These are phyloP conservation scores for Fusarium luffae DNA, from an alignment of 2,329 filamentous ascomycete genomes.

Conservation along the genomic window DNA sequence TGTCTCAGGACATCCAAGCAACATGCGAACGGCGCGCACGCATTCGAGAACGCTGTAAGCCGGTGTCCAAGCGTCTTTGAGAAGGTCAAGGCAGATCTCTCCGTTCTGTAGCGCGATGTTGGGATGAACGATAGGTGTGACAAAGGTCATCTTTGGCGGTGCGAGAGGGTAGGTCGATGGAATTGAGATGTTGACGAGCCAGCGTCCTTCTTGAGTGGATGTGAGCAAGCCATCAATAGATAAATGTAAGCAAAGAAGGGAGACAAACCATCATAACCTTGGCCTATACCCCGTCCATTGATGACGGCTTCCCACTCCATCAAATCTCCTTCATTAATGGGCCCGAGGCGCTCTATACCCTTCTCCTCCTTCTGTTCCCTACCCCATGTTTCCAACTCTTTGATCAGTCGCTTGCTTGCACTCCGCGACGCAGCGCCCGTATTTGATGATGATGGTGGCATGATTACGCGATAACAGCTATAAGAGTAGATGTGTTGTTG, in stretches of 20 bases:
- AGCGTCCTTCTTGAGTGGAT: slow-evolving; percentile 70
- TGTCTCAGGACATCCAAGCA: slow-evolving; percentile 72
- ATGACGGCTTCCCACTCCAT: slow-evolving; percentile 70
- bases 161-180: slow-evolving; percentile 81
- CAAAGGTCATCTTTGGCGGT: slow-evolving; percentile 82
- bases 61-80: slow-evolving; percentile 83
- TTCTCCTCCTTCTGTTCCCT: slow-evolving; percentile 60
- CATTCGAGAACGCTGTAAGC: slow-evolving; percentile 83
- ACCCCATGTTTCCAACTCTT: slow-evolving; percentile 66
- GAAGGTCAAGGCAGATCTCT: slow-evolving; percentile 92
- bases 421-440: slow-evolving; percentile 51
- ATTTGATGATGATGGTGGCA: slow-evolving; percentile 35
- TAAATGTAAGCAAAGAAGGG: background rate
- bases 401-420: slow-evolving; percentile 67
- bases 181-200: slow-evolving; percentile 82
- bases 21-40: slow-evolving; percentile 76
- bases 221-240: background rate
- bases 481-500: background rate
- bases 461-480: slow-evolving; percentile 8
- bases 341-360: slow-evolving; percentile 69
- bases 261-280: slow-evolving; percentile 64
- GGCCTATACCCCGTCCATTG: slow-evolving; percentile 66
- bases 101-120: slow-evolving; percentile 79
- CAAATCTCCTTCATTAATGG: slow-evolving; percentile 64
- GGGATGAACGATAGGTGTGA: slow-evolving; percentile 86